These are phyloP conservation scores for Draba incana DNA, from an alignment of 345 rosid species.

Conservation along the genomic window DNA sequence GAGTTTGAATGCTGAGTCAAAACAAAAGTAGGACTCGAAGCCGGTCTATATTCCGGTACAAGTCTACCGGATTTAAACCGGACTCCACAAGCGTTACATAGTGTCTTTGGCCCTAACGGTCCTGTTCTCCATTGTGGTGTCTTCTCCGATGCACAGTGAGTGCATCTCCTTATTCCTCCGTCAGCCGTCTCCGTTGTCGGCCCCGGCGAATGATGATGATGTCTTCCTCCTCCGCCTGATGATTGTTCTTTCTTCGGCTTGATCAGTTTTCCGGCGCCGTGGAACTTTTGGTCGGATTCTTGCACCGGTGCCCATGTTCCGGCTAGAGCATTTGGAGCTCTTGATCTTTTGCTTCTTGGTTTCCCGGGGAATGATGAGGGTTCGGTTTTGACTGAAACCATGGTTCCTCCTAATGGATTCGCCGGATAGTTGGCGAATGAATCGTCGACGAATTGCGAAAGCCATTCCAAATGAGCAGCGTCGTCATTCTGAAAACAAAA, in stretches of 20 bases:
- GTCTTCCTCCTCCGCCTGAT: conserved; percentile 42
- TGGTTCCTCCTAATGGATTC: conserved; percentile 48
- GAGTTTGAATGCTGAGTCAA: conserved; percentile 83
- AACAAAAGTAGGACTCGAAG: conserved; percentile 78
- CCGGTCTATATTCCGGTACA: conserved; percentile 84
- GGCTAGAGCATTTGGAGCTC: conserved; percentile 34
- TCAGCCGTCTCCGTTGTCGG: conserved; percentile 27
- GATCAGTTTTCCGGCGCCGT: conserved; percentile 37
- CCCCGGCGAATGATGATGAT: not conserved
- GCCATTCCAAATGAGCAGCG: conserved; percentile 86
- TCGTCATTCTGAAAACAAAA: conserved; percentile 58
- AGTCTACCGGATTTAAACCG: conserved; percentile 79
- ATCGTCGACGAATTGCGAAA: conserved; percentile 77
- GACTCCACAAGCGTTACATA: conserved; percentile 85
- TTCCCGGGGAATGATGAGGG: conserved; percentile 49
- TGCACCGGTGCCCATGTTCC: conserved; percentile 43
- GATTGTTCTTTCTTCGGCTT: conserved; percentile 48
- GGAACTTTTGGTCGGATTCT: conserved; percentile 28
- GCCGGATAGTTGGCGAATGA: conserved; percentile 62
- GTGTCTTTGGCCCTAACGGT: conserved; percentile 76
- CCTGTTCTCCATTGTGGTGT: conserved; percentile 93
- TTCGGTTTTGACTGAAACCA: conserved; percentile 37
- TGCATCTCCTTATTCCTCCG: conserved; percentile 56
- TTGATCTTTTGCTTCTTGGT: conserved; percentile 62
- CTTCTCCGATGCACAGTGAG: conserved; percentile 81